These are phyloP conservation scores for Magnusiomyces clavatus DNA, from an alignment of 1,139 yeast genomes.

Conservation along the genomic window DNA sequence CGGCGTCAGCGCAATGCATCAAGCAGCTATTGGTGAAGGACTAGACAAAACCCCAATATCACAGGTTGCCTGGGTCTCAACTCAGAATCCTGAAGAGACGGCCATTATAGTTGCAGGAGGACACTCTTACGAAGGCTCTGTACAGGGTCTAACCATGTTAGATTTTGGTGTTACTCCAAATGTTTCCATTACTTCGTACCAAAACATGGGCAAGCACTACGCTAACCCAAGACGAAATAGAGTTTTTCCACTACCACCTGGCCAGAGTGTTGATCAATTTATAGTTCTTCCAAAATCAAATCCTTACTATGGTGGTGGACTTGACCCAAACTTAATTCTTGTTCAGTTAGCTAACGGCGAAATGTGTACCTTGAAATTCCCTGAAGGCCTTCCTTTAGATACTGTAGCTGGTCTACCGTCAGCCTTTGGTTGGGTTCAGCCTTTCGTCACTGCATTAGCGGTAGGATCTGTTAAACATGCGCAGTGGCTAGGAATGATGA, in stretches of 20 bases:
- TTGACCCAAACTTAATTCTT: conserved; percentile 41
- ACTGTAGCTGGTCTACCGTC: conserved; percentile 68
- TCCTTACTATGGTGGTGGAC: conserved; percentile 40
- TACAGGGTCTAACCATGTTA: conserved; percentile 51
- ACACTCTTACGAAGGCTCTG: conserved; percentile 40
- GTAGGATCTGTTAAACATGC: conserved; percentile 52
- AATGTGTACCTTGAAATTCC: conserved; percentile 43
- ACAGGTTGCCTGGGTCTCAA: conserved; percentile 59
- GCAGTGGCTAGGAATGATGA: conserved; percentile 72
- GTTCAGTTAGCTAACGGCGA: conserved; percentile 55
- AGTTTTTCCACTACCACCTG: conserved; percentile 44
- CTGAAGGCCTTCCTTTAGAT: conserved; percentile 48
- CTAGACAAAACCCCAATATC: conserved; percentile 6
- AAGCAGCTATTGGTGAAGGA: conserved; percentile 1
- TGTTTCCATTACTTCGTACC: conserved; percentile 73
- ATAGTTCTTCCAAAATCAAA: conserved; percentile 43
- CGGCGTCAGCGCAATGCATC: not conserved
- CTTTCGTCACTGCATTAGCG: conserved; percentile 52
- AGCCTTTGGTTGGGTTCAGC: conserved; percentile 67
- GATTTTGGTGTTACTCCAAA: conserved; percentile 79
- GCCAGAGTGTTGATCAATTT: conserved; percentile 37
- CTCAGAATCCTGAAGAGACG: conserved; percentile 73
- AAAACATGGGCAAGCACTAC: conserved; percentile 72
- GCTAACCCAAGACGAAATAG: conserved; percentile 54
- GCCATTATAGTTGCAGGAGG: conserved; percentile 69